phyloP scores from a whole-genome alignment of 169 alveolate species.

The Cryptosporidium muris region DNA sequence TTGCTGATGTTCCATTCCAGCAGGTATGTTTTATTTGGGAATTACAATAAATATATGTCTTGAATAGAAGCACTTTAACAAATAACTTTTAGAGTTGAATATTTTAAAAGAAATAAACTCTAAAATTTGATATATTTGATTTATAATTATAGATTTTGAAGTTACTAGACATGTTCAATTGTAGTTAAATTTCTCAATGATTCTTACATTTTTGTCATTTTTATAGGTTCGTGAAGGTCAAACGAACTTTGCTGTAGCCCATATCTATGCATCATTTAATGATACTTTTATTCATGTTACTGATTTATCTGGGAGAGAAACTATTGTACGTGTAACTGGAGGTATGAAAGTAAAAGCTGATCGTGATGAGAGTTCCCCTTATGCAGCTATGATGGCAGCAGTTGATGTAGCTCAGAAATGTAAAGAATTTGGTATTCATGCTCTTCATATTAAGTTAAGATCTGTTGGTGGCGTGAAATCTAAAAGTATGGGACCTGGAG shows the following conservation, averaged over 20 bases:
- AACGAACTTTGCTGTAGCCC: slow-evolving; percentile 98
- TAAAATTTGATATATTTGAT: too few species aligned
- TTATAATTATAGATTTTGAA: too few species aligned
- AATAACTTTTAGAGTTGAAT: not conserved
- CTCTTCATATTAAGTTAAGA: slow-evolving; percentile 98
- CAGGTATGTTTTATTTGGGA: slow-evolving; percentile 42
- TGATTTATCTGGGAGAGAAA: slow-evolving; percentile 99
- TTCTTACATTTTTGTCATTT: not conserved
- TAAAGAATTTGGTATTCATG: slow-evolving; percentile 97
- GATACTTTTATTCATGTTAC: slow-evolving; percentile 99
- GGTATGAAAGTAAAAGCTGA: slow-evolving; percentile 99
- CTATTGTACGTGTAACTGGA: slow-evolving; percentile 98
- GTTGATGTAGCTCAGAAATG: slow-evolving; percentile 96
- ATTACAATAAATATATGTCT: not conserved
- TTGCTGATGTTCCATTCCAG: slow-evolving; percentile 70
- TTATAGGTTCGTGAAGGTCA: slow-evolving; percentile 88
- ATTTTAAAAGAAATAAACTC: not conserved
- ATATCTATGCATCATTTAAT: slow-evolving; percentile 98
- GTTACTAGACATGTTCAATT: too few species aligned
- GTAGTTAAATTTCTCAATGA: not conserved
- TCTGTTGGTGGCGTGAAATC: slow-evolving; percentile 98
- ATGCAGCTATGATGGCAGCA: slow-evolving; percentile 99
- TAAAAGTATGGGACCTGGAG: slow-evolving; percentile 99
- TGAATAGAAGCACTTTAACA: not conserved
- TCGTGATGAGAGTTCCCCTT: slow-evolving; percentile 99